Evolutionary conservation across 2,329 filamentous ascomycete species (phyloP).

Genomic region (Calonectria pseudoreteaudii): DNA sequence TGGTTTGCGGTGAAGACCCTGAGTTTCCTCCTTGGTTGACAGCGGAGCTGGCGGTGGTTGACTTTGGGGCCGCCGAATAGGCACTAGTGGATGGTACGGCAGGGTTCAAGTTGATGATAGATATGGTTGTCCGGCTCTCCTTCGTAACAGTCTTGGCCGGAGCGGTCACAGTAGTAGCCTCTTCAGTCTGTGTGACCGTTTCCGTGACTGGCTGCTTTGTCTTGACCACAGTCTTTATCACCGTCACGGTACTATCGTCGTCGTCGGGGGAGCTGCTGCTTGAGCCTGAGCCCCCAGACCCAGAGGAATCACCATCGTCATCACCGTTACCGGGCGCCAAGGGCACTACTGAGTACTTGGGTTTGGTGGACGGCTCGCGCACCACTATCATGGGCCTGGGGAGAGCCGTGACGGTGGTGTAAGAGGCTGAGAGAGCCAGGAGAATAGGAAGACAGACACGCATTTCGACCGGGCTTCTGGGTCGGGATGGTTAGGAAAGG

Average conservation of each 20-base stretch:
- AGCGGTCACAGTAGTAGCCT: slow-evolving; percentile 43
- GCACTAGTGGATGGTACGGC: slow-evolving; percentile 36
- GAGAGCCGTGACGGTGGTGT: slow-evolving; percentile 43
- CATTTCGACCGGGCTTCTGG: slow-evolving; percentile 43
- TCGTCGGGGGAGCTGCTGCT: slow-evolving; percentile 21
- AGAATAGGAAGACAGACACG: slow-evolving; percentile 44
- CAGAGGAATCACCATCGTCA: slow-evolving; percentile 34
- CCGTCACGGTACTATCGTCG: slow-evolving; percentile 43
- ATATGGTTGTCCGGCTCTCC: slow-evolving; percentile 46
- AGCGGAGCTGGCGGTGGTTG: slow-evolving; percentile 23
- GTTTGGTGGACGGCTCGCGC: slow-evolving; percentile 42
- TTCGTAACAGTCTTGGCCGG: slow-evolving; percentile 41
- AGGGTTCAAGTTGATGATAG: slow-evolving; percentile 45
- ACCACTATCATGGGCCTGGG: slow-evolving; percentile 40
- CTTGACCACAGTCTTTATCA: slow-evolving; percentile 50
- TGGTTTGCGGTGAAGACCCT: background rate
- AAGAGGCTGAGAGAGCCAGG: slow-evolving; percentile 45
- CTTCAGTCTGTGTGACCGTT: slow-evolving; percentile 42
- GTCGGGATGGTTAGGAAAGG: slow-evolving; percentile 8
- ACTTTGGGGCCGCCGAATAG: slow-evolving; percentile 43
- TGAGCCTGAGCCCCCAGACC: slow-evolving; percentile 35
- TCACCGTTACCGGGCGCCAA: slow-evolving; percentile 49
- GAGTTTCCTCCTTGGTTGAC: background rate
- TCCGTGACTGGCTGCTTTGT: slow-evolving; percentile 43
- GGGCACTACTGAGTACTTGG: slow-evolving; percentile 54